phyloP scores from a whole-genome alignment of 2,329 filamentous ascomycete genomes.

The Nothophoma quercina region DNA sequence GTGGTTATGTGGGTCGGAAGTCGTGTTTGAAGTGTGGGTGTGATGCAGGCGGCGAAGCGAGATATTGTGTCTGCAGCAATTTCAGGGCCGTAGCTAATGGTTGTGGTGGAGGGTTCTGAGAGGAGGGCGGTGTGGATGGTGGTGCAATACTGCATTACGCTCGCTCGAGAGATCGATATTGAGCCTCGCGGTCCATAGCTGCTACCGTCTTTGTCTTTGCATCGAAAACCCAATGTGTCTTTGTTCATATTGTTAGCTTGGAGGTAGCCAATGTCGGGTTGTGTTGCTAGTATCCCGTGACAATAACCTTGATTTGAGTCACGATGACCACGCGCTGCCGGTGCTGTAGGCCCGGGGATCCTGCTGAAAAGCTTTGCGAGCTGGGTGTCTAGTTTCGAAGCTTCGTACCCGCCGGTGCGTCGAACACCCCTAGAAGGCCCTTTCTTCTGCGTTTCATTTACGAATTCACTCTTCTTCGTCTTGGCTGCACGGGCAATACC shows the following conservation, averaged over 20 bases:
- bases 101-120: not conserved
- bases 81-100: not conserved
- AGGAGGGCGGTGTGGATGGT: not conserved
- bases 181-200: not conserved
- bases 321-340: not conserved
- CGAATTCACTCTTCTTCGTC: too few relatives aligned
- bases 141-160: not conserved
- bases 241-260: not conserved
- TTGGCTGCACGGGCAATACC: not conserved
- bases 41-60: conserved; percentile 1
- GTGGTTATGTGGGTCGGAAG: not conserved
- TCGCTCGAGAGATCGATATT: not conserved
- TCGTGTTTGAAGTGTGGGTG: not conserved
- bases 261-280: not conserved
- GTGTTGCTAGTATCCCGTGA: too few relatives aligned
- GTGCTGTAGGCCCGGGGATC: not conserved
- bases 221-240: not conserved
- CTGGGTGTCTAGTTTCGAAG: not conserved
- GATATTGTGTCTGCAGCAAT: not conserved
- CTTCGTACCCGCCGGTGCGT: not conserved
- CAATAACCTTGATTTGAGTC: too few relatives aligned
- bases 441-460: not conserved
- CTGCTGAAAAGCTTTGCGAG: not conserved
- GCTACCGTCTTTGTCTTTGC: not conserved
- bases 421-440: not conserved